Conservation (phyloP, 2,329 filamentous ascomycete genomes). For the Chrysoporthe puriensis region DNA sequence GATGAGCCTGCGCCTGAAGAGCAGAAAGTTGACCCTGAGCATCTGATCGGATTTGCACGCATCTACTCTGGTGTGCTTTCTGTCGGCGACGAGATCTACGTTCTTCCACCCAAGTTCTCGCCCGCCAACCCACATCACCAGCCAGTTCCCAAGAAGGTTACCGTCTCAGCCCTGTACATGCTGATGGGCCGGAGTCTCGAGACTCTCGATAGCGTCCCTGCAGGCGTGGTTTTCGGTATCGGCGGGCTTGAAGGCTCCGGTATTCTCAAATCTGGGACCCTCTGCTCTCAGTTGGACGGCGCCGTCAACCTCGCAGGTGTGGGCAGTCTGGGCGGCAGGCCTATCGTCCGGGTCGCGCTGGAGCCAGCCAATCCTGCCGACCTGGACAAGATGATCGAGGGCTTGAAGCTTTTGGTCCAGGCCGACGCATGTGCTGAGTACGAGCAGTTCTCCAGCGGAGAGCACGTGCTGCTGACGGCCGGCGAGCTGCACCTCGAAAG, state of each 20-base stretch:
- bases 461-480: conserved; percentile 92
- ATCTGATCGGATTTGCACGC: conserved; percentile 91
- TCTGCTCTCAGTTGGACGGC: conserved; percentile 86
- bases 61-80: conserved; percentile 89
- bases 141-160: conserved; percentile 80
- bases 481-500: conserved; percentile 93
- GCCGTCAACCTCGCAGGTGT: conserved; percentile 90
- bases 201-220: conserved; percentile 79
- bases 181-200: conserved; percentile 94
- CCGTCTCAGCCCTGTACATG: conserved; percentile 86
- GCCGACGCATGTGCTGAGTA: conserved; percentile 97
- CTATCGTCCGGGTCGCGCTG: conserved; percentile 94
- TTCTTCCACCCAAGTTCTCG: conserved; percentile 90
- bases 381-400: conserved; percentile 91
- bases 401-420: conserved; percentile 84
- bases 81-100: conserved; percentile 89
- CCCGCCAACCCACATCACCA: conserved; percentile 73
- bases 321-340: conserved; percentile 73
- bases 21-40: conserved; percentile 71
- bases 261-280: conserved; percentile 92
- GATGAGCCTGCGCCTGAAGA: conserved; percentile 47
- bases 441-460: conserved; percentile 87
- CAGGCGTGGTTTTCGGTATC: conserved; percentile 94
- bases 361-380: conserved; percentile 90
- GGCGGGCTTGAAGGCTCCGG: conserved; percentile 83